Evolutionary conservation across 805 yeast species (phyloP).

Genomic region (Tetrapisispora namnaoensis): DNA sequence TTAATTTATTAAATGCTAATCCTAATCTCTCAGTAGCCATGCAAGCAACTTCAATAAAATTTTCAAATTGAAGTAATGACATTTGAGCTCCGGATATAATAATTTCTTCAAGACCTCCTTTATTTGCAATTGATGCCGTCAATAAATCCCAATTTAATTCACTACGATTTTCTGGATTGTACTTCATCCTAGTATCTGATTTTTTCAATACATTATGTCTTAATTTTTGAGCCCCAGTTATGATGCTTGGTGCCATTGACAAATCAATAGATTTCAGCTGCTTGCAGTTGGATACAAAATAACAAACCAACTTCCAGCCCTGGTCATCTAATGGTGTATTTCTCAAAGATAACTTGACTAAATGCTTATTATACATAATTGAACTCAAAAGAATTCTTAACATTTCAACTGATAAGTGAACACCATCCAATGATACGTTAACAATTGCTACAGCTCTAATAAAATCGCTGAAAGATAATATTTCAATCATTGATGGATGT

Average conservation of each 20-base stretch:
- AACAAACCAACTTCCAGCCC: slow-evolving; percentile 78
- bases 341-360: slow-evolving; percentile 66
- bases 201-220: slow-evolving; percentile 25
- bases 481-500: slow-evolving; percentile 78
- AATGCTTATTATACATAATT: slow-evolving; percentile 48
- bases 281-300: slow-evolving; percentile 59
- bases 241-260: slow-evolving; percentile 37
- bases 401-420: slow-evolving; percentile 64
- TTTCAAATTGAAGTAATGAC: slow-evolving; percentile 41
- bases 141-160: slow-evolving; percentile 79
- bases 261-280: slow-evolving; percentile 52
- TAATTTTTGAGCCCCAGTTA: slow-evolving; percentile 32
- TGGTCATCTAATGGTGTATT: slow-evolving; percentile 65
- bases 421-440: slow-evolving; percentile 74
- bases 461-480: slow-evolving; percentile 80
- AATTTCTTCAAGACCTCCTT: slow-evolving; percentile 75
- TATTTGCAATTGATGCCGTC: slow-evolving; percentile 60
- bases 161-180: slow-evolving; percentile 37
- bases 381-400: slow-evolving; percentile 58
- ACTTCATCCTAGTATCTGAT: slow-evolving; percentile 29
- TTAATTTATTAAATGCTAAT: slow-evolving; percentile 65
- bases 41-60: slow-evolving; percentile 54
- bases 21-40: slow-evolving; percentile 57
- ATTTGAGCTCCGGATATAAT: slow-evolving; percentile 75
- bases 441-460: slow-evolving; percentile 74